Evolutionary conservation across 352 stramenopile genomes (phyloP).

Genomic region (Phytophthora brassicae): DNA sequence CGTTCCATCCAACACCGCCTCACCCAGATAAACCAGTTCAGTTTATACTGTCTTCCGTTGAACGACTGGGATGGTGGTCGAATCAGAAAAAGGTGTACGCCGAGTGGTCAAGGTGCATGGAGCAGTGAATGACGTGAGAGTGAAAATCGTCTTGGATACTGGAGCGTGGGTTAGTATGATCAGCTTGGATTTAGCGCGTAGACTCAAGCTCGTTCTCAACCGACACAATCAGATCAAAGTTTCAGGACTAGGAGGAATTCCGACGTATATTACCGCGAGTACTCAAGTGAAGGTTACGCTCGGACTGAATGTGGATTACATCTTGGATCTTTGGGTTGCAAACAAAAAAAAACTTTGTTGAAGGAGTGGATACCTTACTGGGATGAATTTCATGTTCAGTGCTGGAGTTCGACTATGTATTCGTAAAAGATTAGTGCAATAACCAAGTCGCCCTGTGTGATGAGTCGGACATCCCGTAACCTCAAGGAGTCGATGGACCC

Average conservation of each 20-base stretch:
- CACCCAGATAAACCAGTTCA: not conserved
- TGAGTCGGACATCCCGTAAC: too few relatives aligned
- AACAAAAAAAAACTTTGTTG: not conserved
- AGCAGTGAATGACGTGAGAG: not conserved
- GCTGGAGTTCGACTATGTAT: not conserved
- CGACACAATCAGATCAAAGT: not conserved
- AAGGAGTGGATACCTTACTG: not conserved
- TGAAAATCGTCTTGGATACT: not conserved
- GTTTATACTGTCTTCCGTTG: not conserved
- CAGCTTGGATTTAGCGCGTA: constrained; percentile 10
- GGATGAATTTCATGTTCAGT: not conserved
- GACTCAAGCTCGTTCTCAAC: not conserved
- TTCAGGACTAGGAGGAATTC: not conserved
- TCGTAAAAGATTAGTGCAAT: not conserved
- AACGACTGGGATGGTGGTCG: not conserved
- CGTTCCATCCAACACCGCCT: too few relatives aligned
- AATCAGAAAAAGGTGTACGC: not conserved
- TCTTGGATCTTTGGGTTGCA: not conserved
- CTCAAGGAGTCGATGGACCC: too few relatives aligned
- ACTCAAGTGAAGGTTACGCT: constrained; percentile 9
- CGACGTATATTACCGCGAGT: constrained; percentile 2
- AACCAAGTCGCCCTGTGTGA: too few relatives aligned
- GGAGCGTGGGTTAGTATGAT: constrained; percentile 1
- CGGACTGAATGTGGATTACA: not conserved
- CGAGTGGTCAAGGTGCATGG: not conserved